Evolutionary conservation across 108 stramenopile species (phyloP).

Genomic region (Cyclotella choctawhatcheeana): DNA sequence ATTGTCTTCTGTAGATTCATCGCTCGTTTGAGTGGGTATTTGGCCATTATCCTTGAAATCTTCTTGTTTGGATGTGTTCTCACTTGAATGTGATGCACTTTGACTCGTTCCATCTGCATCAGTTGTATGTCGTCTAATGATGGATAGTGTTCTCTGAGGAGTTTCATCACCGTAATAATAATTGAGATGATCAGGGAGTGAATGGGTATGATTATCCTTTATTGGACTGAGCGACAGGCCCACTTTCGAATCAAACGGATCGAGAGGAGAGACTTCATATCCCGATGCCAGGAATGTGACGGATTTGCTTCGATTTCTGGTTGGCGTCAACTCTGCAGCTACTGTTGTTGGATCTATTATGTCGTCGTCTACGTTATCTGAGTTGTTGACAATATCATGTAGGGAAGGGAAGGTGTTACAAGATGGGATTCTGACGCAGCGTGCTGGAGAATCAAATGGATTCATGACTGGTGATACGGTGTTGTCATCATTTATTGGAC

Average conservation of each 20-base stretch:
- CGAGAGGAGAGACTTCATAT: constrained; percentile 9
- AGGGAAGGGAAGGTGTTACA: too few relatives aligned
- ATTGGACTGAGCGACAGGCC: not conserved
- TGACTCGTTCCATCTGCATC: not conserved
- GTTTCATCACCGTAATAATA: not conserved
- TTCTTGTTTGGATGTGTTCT: not conserved
- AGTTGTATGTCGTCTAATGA: not conserved
- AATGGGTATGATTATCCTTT: not conserved
- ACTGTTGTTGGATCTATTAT: too few relatives aligned
- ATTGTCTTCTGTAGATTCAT: not conserved
- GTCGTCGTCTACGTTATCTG: too few relatives aligned
- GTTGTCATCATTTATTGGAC: too few relatives aligned
- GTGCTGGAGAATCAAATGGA: too few relatives aligned
- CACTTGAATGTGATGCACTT: not conserved
- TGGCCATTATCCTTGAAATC: not conserved
- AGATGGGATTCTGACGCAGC: too few relatives aligned
- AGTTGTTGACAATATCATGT: too few relatives aligned
- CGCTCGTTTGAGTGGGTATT: not conserved
- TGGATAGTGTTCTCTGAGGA: not conserved
- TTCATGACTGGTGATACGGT: too few relatives aligned
- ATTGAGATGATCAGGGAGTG: not conserved
- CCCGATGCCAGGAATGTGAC: constrained; percentile 8
- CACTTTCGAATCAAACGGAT: constrained; percentile 17
- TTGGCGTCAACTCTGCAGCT: too few relatives aligned
- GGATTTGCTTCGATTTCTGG: constrained; percentile 10